These are phyloP conservation scores for Gossypium gossypioides DNA, from an alignment of 441 rosid genomes.

Conservation along the genomic window DNA sequence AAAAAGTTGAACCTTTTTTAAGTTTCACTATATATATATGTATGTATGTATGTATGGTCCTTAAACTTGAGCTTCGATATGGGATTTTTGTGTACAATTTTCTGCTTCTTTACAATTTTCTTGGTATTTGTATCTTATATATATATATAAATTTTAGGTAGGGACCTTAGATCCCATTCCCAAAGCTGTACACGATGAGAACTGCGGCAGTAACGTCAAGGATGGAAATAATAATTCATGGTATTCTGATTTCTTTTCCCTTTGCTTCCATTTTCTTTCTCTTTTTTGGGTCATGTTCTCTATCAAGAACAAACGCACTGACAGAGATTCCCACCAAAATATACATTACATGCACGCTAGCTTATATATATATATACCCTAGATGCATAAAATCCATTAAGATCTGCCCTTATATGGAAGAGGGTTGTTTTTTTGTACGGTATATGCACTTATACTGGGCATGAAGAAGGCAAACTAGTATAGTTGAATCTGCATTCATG, in stretches of 20 bases:
- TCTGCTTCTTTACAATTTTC: background rate
- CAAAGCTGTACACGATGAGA: constrained; percentile 33
- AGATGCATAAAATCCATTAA: constrained; percentile 13
- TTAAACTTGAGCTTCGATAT: background rate
- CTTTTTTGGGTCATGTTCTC: background rate
- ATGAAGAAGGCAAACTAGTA: too few relatives aligned
- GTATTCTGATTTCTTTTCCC: constrained; percentile 16
- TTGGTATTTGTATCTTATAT: background rate
- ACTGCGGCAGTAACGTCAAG: constrained; percentile 30
- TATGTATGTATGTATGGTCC: background rate
- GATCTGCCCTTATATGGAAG: constrained; percentile 8
- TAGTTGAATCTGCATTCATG: constrained; percentile 4
- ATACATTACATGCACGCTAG: constrained; percentile 14
- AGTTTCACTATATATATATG: background rate
- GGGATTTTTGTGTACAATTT: background rate
- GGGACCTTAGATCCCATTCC: constrained; percentile 46
- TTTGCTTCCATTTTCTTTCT: constrained; percentile 5
- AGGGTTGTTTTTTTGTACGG: background rate
- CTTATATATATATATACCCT: background rate
- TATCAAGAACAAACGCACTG: background rate
- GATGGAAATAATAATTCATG: constrained; percentile 45
- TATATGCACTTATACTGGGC: background rate
- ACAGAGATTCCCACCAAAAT: constrained; percentile 2
- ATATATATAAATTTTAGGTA: constrained; percentile 24
- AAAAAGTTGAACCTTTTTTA: background rate